Evolutionary conservation across 2,329 filamentous ascomycete species (phyloP), one percentile per base, ranked within the genome.

Genomic region (Fusarium sp.): DNA sequence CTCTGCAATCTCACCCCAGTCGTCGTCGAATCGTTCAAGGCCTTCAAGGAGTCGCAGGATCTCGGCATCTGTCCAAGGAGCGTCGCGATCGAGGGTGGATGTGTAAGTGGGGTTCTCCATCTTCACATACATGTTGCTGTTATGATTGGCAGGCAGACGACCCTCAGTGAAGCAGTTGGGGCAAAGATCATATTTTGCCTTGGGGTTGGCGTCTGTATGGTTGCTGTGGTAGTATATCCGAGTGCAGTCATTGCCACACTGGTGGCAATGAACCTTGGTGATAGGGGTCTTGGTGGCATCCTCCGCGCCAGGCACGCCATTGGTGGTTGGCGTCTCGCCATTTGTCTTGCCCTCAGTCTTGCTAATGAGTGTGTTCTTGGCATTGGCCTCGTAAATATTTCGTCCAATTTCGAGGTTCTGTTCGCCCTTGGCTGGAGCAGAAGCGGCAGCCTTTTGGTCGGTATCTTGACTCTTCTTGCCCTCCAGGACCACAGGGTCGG

Each of bases 341-440:
- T 95, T 95, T 11, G 90, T 85, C 77, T 93, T 93, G 66, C 84
- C 84, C 49, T 92, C 90, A 2, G 85, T 79, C 71, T 92, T 91
- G 42, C 87, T 90, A 46, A 97, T 84, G 74, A 96, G 83, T 8
- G 83, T 80, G 45, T 81, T 91, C 80, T 97, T 95, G 71, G 94
- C 91, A 76, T 91, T 94, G 61, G 93, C 89, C 74, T 99, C 95
- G 80, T 97, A 99, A 58, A 98, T 94, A 78, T 97, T 98, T 66
- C 96, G 92, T 66, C 94, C 91, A 62, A 98, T 90, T 76, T 97
- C 92, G n/a, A 97, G 86, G 76, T 96, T 97, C 62, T 96, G 85
- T 72, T 97, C 94, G 31, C 88, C 84, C 81, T 97, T 97, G 57
- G 86, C 82, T 8, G 85, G 85, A 6, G 90, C 84, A 13, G 87